Evolutionary conservation across 768 basidiomycete genomes (phyloP).

Genomic region (Collybiopsis confluens): DNA sequence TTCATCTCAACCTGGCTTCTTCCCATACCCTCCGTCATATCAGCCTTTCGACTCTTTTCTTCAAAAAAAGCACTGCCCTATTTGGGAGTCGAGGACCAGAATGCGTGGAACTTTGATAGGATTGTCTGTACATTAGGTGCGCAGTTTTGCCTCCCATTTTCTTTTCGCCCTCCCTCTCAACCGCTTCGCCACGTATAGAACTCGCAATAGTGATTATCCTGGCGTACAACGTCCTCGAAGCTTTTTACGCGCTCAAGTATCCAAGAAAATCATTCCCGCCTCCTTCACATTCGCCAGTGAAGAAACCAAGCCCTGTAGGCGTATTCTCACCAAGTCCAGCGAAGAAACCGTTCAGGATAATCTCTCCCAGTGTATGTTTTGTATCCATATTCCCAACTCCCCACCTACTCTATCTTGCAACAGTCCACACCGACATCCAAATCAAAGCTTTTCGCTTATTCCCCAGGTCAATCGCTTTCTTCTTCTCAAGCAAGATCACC

Average conservation of each 20-base stretch:
- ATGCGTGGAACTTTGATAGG: background rate
- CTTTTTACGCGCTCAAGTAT: slow-evolving; percentile 5
- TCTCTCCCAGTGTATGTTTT: slow-evolving; percentile 2
- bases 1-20: slow-evolving; percentile 6
- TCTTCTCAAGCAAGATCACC: background rate
- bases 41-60: background rate
- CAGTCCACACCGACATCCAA: slow-evolving; percentile 5
- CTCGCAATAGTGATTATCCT: background rate
- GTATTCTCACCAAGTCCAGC: background rate
- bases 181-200: background rate
- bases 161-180: too few species aligned
- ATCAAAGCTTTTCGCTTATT: background rate
- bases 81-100: background rate
- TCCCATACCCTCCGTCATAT: background rate
- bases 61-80: background rate
- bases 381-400: too few species aligned
- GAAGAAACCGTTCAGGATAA: slow-evolving; percentile 3
- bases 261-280: background rate
- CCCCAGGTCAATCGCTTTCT: background rate
- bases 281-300: background rate
- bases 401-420: background rate
- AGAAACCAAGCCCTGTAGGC: background rate
- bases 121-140: background rate
- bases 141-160: too few species aligned
- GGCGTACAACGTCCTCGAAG: background rate